Conservation (phyloP, 768 basidiomycete species). For the Royoungia palumana region DNA sequence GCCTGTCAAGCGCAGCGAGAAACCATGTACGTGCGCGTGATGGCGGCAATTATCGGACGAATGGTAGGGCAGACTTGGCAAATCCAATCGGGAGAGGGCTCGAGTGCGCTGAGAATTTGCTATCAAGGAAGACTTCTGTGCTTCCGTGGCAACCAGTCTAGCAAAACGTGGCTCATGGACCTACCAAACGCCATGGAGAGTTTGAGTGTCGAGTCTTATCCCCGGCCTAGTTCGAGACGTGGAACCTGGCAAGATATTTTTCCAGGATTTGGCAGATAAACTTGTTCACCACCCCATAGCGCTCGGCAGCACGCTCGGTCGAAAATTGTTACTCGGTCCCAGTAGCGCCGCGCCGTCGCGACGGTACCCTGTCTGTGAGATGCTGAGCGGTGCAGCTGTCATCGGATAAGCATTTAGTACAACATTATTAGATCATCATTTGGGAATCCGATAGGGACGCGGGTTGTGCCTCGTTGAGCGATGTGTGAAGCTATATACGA, state of each 20-base stretch:
- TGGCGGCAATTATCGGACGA: constrained; percentile 20
- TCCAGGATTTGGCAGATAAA: not conserved
- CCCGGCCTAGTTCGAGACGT: not conserved
- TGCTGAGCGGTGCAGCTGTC: constrained; percentile 25
- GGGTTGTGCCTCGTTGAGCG: constrained; percentile 22
- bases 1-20: constrained; percentile 8
- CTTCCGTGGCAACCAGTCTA: constrained; percentile 28
- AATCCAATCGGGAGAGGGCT: constrained; percentile 10
- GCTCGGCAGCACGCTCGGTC: constrained; percentile 24
- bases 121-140: constrained; percentile 31
- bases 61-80: constrained; percentile 8
- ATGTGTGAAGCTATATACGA: constrained; percentile 37
- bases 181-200: constrained; percentile 23
- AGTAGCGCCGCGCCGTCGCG: constrained; percentile 1
- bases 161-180: constrained; percentile 20
- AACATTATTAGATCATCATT: constrained; percentile 24
- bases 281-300: constrained; percentile 1
- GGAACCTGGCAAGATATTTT: not conserved
- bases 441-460: constrained; percentile 31
- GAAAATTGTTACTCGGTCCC: constrained; percentile 19
- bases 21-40: not conserved
- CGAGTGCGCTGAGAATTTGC: constrained; percentile 19
- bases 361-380: constrained; percentile 6
- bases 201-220: constrained; percentile 21
- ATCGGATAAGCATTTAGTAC: constrained; percentile 17